Conservation (phyloP, 2,329 filamentous ascomycete genomes). For the Helminthosporium solani region DNA sequence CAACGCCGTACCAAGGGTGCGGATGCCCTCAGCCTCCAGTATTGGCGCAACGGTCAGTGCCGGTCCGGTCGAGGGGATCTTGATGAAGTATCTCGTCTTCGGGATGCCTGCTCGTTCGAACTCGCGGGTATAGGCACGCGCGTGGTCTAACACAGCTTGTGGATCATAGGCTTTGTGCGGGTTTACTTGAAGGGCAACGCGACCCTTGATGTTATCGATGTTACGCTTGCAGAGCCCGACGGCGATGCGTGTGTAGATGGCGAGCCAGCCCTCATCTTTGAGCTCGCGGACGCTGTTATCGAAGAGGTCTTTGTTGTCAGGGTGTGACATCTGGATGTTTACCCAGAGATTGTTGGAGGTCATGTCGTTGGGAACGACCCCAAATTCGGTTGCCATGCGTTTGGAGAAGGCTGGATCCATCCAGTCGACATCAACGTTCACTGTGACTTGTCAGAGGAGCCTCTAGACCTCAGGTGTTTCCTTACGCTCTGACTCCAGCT, state of each 20-base stretch:
- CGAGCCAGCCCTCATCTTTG: slow-evolving; percentile 50
- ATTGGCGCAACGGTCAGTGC: slow-evolving; percentile 49
- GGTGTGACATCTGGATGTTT: slow-evolving; percentile 49
- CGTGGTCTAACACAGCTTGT: slow-evolving; percentile 49
- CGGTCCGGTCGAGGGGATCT: slow-evolving; percentile 53
- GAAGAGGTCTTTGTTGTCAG: slow-evolving; percentile 49
- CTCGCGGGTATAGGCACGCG: slow-evolving; percentile 49
- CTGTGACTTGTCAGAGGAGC: slow-evolving; percentile 25
- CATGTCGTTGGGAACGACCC: slow-evolving; percentile 50
- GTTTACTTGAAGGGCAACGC: slow-evolving; percentile 52
- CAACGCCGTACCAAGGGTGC: slow-evolving; percentile 51
- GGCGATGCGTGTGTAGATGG: slow-evolving; percentile 53
- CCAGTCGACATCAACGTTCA: slow-evolving; percentile 55
- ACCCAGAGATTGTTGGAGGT: slow-evolving; percentile 55
- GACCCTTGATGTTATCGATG: slow-evolving; percentile 49
- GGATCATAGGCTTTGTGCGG: slow-evolving; percentile 51
- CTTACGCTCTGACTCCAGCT: slow-evolving; percentile 47
- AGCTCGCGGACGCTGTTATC: slow-evolving; percentile 46
- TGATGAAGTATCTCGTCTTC: slow-evolving; percentile 53
- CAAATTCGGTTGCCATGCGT: slow-evolving; percentile 36
- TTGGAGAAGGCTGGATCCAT: slow-evolving; percentile 54
- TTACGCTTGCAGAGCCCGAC: slow-evolving; percentile 52
- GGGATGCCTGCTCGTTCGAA: slow-evolving; percentile 49
- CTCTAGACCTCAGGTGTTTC: neutral
- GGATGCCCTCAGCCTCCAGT: slow-evolving; percentile 48